Base-by-base conservation (phyloP, 768 basidiomycete species). In the Punctularia strigosozonata region DNA sequence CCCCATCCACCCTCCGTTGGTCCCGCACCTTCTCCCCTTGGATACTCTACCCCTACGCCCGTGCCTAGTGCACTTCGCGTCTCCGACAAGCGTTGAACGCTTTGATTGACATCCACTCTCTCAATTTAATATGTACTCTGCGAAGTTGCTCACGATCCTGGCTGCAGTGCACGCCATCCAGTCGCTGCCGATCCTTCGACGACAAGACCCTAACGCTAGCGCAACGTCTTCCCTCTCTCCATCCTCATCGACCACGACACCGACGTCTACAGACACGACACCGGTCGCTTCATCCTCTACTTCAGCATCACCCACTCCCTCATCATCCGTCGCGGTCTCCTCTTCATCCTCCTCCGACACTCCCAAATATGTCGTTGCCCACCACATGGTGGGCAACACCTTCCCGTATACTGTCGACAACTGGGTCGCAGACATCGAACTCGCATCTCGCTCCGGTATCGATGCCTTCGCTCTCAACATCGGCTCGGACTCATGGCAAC, bases 351-450 rank as follows among this genome's bases (percentile, higher is more conserved):
- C 28, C 15, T 30, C 28, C 10, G 28, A 10, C 10, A 30, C 24
- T 22, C 39, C 42, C 25, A 68, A 75, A 64, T 65, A 64, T 50
- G 73, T 77, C 15, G 63, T 76, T 1, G 69, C 71, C 6, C 75
- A 78, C 46, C 65, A 69, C 45, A 77, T 78, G 64, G 66, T 34
- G 8, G 33, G 33, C 10, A 34, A 34, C 33, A 34, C 33, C 33
- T 34, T 34, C 50, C 54, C 57, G 13, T 63, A 63, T 54, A 49
- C 47, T 6, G 36, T 52, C 17, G 20, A 39, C 31, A 48, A 51
- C 42, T 65, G 62, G 62, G 42, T 50, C 8, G 41, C 40, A 21
- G 62, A 65, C 41, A 60, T 63, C 39, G 31, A 42, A 10, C 38
- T 42, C 17, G 61, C 60, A 12, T 40, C 47, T n/a, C 47, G 52